Percentiles rank a stretch among this genome's conserved stretches.
phyloP scores from a whole-genome alignment of 2,329 filamentous ascomycete species.

The Ascochyta pisi region DNA sequence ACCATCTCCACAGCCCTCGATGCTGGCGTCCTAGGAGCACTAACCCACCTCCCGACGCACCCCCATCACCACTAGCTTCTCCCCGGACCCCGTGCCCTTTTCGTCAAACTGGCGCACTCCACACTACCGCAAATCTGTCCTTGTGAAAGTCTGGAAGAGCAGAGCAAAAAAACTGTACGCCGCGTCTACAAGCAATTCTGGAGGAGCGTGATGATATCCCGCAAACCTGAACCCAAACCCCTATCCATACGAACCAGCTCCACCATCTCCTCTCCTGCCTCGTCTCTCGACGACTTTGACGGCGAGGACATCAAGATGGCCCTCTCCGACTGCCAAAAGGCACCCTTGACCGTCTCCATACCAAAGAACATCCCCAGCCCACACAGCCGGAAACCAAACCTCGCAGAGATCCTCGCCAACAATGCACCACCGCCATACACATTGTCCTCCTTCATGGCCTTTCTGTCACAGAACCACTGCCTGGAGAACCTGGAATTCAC shows the following conservation, averaged over 20 bases:
- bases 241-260: constrained; percentile 46
- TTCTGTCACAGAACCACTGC: constrained; percentile 95
- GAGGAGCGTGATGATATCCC: constrained; percentile 48
- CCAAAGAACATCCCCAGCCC: constrained; percentile 53
- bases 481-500: constrained; percentile 96
- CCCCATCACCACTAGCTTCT: constrained; percentile 39
- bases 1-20: constrained; percentile 29
- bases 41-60: constrained; percentile 27
- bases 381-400: constrained; percentile 70
- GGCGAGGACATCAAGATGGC: constrained; percentile 58
- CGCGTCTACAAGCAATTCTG: constrained; percentile 48
- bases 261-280: constrained; percentile 43
- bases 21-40: constrained; percentile 33
- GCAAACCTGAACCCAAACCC: constrained; percentile 36
- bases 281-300: constrained; percentile 40
- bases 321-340: constrained; percentile 55
- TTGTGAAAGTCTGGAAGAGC: constrained; percentile 43
- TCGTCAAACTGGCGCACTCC: constrained; percentile 50
- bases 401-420: constrained; percentile 88
- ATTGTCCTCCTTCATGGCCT: constrained; percentile 91
- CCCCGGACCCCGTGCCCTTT: constrained; percentile 42
- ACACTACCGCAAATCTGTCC: constrained; percentile 40
- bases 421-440: constrained; percentile 88
- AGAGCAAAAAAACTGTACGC: constrained; percentile 42
- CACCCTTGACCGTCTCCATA: constrained; percentile 60